Evolutionary conservation across 495 filamentous ascomycete genomes (phyloP), one percentile per base, ranked within the genome.

Genomic region (Cairneyella variabilis): DNA sequence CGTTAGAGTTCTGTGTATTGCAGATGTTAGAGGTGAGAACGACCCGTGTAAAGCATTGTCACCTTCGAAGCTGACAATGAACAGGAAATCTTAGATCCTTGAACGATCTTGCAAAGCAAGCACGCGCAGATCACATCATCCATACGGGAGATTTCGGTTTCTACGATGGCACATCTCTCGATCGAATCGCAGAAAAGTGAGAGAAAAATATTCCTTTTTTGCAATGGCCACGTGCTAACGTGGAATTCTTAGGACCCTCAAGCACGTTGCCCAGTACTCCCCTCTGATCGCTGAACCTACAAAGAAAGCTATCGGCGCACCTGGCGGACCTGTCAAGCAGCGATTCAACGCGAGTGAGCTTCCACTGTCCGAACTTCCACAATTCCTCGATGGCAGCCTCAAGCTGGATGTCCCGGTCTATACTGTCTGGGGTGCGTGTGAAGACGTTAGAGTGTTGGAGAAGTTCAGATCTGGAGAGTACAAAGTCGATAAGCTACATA

Each of bases 131-230:
- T 70, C 87, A 95, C 68, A 95, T 99, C 63, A 88, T 99, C 57
- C 93, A 99, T 71, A 97, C 95, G 28, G 95, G 95, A 65, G 95
- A 99, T 66, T 99, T 99, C 66, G 95, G 95, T 48, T 99, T 99
- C 73, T 99, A 99, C 71, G 95, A 99, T 66, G 89, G 95, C 46
- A 86, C 83, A 36, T 99, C 95, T 9, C 74, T 99, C 27, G 91
- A 99, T 62, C 87, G 95, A 51, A 97, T 99, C 75, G 93, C 93
- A 8, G 95, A 99, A 68, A 99, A 99, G 93, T 98, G 69, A 77
- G 89, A 38, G 14, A 12, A 20, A 17, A 25, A 18, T 20, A 28
- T 3, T 16, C 44, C 27, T 28, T 49, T 8, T 41, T 38, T 50
- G 53, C 52, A 62, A 64, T 62, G 57, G 44, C 36, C 51, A 61